These are phyloP conservation scores for Daldinia loculata DNA, from an alignment of 495 filamentous ascomycete species.

Conservation along the genomic window DNA sequence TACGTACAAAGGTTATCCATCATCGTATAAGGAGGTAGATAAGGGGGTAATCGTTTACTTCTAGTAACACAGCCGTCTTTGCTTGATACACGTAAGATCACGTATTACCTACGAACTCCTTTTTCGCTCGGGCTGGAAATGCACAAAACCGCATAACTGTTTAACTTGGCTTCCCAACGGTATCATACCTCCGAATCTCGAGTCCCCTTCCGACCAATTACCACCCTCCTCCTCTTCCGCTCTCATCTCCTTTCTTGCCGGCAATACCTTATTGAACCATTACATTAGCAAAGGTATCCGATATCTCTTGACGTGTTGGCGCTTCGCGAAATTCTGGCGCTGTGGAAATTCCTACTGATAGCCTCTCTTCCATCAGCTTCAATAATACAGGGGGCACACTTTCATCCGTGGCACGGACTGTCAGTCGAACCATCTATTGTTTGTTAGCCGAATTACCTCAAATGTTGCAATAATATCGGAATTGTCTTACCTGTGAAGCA, in stretches of 20 bases:
- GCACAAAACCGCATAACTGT: slow-evolving; percentile 34
- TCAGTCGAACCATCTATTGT: slow-evolving; percentile 89
- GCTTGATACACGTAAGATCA: slow-evolving; percentile 25
- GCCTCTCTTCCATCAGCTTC: slow-evolving; percentile 84
- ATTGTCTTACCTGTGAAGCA: slow-evolving; percentile 73
- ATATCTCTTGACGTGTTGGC: slow-evolving; percentile 55
- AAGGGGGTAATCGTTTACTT: slow-evolving; percentile 24
- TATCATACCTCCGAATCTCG: slow-evolving; percentile 22
- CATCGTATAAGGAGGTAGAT: slow-evolving; percentile 10
- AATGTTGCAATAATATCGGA: not conserved
- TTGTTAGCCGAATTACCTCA: slow-evolving; percentile 39
- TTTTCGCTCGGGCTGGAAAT: slow-evolving; percentile 39
- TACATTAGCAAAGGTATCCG: slow-evolving; percentile 58
- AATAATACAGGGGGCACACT: slow-evolving; percentile 79
- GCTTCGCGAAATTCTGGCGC: slow-evolving; percentile 44
- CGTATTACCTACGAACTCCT: slow-evolving; percentile 42
- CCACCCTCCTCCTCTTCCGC: not conserved
- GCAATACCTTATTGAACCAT: slow-evolving; percentile 54
- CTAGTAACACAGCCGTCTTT: slow-evolving; percentile 32
- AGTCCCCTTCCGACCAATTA: slow-evolving; percentile 16
- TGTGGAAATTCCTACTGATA: slow-evolving; percentile 63
- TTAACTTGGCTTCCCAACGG: slow-evolving; percentile 23
- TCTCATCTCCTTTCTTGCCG: not conserved
- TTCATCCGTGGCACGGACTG: slow-evolving; percentile 94
- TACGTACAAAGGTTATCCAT: slow-evolving; percentile 31